phyloP scores from a whole-genome alignment of 805 yeast genomes.

The Kazachstania psychrophila region DNA sequence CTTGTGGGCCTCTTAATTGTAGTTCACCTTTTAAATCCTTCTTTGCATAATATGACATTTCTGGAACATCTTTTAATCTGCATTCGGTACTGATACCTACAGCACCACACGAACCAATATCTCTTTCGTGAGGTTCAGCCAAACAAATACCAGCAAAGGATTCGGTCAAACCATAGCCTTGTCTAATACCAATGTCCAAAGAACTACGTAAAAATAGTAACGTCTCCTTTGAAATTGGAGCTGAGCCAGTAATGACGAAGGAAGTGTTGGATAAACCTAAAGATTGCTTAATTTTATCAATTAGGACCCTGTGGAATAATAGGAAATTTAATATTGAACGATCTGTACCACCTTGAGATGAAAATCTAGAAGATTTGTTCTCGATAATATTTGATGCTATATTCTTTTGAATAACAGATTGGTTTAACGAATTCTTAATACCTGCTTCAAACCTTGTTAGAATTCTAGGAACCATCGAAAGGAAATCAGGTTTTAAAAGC shows the following conservation, averaged over 20 bases:
- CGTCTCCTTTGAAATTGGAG: conserved; percentile 60
- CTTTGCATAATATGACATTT: conserved; percentile 42
- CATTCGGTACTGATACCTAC: conserved; percentile 47
- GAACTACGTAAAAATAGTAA: conserved; percentile 53
- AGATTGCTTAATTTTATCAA: conserved; percentile 36
- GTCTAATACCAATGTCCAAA: conserved; percentile 44
- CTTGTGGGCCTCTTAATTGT: conserved; percentile 54
- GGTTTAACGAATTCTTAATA: conserved; percentile 35
- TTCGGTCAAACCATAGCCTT: conserved; percentile 75
- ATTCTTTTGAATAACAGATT: conserved; percentile 15
- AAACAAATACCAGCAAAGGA: conserved; percentile 52
- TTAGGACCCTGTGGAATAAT: conserved; percentile 28
- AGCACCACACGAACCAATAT: conserved; percentile 53
- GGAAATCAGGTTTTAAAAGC: conserved; percentile 42
- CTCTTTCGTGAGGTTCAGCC: conserved; percentile 38
- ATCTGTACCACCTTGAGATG: conserved; percentile 30
- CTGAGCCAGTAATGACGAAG: conserved; percentile 47
- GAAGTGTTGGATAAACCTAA: conserved; percentile 41
- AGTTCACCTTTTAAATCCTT: conserved; percentile 50
- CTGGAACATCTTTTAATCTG: conserved; percentile 55
- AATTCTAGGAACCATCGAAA: conserved; percentile 57
- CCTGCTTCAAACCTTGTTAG: conserved; percentile 54
- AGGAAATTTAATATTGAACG: conserved; percentile 33
- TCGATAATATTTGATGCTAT: conserved; percentile 22
- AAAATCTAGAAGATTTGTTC: conserved; percentile 16